Evolutionary conservation across 129 eudicot genomes (phyloP).

Genomic region (Flaveria brownii): DNA sequence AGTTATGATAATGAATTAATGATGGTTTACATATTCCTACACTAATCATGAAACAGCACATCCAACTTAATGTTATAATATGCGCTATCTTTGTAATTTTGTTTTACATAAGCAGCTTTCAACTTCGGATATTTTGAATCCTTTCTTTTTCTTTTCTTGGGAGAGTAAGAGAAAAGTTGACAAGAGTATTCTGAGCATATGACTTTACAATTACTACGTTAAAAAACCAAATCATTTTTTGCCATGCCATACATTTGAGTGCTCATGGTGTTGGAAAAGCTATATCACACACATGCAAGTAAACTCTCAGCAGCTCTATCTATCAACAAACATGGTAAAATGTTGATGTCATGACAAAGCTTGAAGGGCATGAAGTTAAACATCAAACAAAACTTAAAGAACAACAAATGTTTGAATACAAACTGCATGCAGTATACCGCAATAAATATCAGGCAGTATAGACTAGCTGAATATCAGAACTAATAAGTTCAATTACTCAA

Average conservation of each 20-base stretch:
- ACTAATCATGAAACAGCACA: not conserved
- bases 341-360: not conserved
- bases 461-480: not conserved
- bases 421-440: not conserved
- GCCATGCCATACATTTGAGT: not conserved
- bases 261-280: not conserved
- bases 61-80: not conserved
- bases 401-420: not conserved
- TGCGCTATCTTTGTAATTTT: not conserved
- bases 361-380: not conserved
- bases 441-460: not conserved
- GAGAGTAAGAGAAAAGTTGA: not conserved
- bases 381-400: not conserved
- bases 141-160: not conserved
- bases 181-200: not conserved
- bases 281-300: not conserved
- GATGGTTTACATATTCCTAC: not conserved
- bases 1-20: not conserved
- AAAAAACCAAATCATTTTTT: not conserved
- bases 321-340: not conserved
- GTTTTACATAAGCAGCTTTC: not conserved
- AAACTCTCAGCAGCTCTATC: not conserved
- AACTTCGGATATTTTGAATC: not conserved
- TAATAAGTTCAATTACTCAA: not conserved
- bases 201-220: not conserved